Base-by-base conservation (phyloP, 345 rosid species). In the Rhodamnia argentea region DNA sequence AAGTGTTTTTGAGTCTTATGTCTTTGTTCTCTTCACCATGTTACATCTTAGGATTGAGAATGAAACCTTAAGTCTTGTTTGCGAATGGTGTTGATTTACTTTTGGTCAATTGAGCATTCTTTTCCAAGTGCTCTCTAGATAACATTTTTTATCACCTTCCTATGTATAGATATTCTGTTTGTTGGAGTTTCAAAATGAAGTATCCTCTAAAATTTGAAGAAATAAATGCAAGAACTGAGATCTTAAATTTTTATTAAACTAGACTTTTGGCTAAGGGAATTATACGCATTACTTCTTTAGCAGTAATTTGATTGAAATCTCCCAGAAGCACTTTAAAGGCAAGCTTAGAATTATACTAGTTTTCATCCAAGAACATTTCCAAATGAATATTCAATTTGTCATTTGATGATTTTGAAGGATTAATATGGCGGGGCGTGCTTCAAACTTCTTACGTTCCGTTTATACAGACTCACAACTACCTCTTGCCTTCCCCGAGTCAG, bases 111-210 rank as follows among this genome's bases (percentile, higher is more conserved):
- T 64, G 76, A 64, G 58, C 58, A 55, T 55, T 55, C 24, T 55
- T 64, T 29, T 64, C 44, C 76, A 64, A 64, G 76, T 64, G 44
- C 44, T 16, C 76, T 64, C 44, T 64, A 29, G 22, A 64, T 16
- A 64, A 64, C 22, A 16, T 3, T 32, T 16, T 62, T 62, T 14
- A 64, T 64, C 76, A 37, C 76, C 98, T 87, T 97, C 99, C 78
- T 94, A 96, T 58, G 95, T 95, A 44, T 96, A 95, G 98, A 97
- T 96, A 98, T 99, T 99, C 44, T 90, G 96, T 88, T 95, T 95
- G 90, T 92, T 96, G 89, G 99, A 98, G 0, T 98, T 98, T 91
- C 96, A 98, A 83, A 91, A 89, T 20, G 99, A 97, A 89, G 23
- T 64, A 29, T 70, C 13, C 78, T 70, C 78, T 4, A 32, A 37